phyloP scores from a whole-genome alignment of 2,329 filamentous ascomycete genomes.

The Coccinonectria pachysandricola region DNA sequence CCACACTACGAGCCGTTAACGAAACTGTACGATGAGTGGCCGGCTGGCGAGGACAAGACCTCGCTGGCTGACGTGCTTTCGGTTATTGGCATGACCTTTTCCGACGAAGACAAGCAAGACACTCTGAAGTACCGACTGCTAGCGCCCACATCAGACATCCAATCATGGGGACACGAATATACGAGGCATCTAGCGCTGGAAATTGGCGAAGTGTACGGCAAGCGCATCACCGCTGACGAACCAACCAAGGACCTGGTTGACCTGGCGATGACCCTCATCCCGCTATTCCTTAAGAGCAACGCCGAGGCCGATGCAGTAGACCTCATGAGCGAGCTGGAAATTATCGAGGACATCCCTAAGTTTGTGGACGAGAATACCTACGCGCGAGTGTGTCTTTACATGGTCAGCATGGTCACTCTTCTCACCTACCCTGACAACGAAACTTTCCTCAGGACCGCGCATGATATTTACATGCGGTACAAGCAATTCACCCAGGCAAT shows the following conservation, averaged over 20 bases:
- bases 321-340: conserved; percentile 92
- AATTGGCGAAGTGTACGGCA: conserved; percentile 88
- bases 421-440: conserved; percentile 97
- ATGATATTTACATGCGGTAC: conserved; percentile 88
- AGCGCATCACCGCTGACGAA: conserved; percentile 77
- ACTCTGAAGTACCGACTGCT: conserved; percentile 92
- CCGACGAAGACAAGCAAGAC: conserved; percentile 90
- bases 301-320: conserved; percentile 97
- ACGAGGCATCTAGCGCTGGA: conserved; percentile 90
- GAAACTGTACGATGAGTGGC: conserved; percentile 84
- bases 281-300: conserved; percentile 93
- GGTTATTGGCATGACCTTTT: conserved; percentile 97
- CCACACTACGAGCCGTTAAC: conserved; percentile 90
- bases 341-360: conserved; percentile 82
- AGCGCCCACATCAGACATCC: conserved; percentile 82
- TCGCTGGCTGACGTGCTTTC: conserved; percentile 90
- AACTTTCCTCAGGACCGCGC: conserved; percentile 83
- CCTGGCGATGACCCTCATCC: conserved; percentile 74
- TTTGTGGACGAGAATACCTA: conserved; percentile 94
- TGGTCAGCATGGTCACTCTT: conserved; percentile 97
- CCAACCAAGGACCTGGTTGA: conserved; percentile 75
- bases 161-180: conserved; percentile 98
- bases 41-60: conserved; percentile 73
- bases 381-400: conserved; percentile 86
- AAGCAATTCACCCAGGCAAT: conserved; percentile 90